These are phyloP conservation scores for Chrysanthemum seticuspe DNA, from an alignment of 129 eudicot species.

Conservation along the genomic window DNA sequence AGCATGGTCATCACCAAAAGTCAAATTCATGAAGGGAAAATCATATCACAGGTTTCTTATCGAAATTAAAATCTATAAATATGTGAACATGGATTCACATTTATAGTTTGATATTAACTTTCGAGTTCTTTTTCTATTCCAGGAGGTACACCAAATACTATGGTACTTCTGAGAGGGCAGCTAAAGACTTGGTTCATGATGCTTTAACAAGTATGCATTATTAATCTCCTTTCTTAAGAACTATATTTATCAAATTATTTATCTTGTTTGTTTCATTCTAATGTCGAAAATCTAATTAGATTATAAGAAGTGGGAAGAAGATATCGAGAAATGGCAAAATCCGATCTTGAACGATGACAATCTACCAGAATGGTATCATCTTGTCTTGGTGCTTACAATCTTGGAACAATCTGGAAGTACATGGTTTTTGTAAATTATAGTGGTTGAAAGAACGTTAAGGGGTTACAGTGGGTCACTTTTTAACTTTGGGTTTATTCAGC, in stretches of 20 bases:
- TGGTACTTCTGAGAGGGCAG: slow-evolving; percentile 87
- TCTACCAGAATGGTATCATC: slow-evolving; percentile 88
- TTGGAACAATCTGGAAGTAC: not conserved
- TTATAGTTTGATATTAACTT: not conserved
- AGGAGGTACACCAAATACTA: slow-evolving; percentile 93
- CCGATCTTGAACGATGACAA: slow-evolving; percentile 73
- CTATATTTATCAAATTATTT: not conserved
- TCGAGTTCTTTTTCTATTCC: slow-evolving; percentile 6
- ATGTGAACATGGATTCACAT: not conserved
- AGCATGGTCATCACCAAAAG: slow-evolving; percentile 93
- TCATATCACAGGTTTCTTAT: slow-evolving; percentile 67
- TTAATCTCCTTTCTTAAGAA: not conserved
- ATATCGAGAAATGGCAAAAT: slow-evolving; percentile 89
- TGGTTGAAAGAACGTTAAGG: too few species aligned
- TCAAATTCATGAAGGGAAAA: slow-evolving; percentile 84
- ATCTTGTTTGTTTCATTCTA: not conserved
- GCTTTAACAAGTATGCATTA: slow-evolving; percentile 71
- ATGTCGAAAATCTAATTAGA: slow-evolving; percentile 40
- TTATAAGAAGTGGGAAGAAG: slow-evolving; percentile 95
- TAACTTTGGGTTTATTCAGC: too few species aligned
- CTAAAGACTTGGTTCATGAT: slow-evolving; percentile 78
- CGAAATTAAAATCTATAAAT: not conserved
- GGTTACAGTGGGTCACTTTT: too few species aligned
- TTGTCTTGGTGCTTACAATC: slow-evolving; percentile 5
- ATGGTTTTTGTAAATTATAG: not conserved